These are phyloP conservation scores for Fusarium odoratissimum DNA, from an alignment of 2,329 filamentous ascomycete genomes.

Conservation along the genomic window DNA sequence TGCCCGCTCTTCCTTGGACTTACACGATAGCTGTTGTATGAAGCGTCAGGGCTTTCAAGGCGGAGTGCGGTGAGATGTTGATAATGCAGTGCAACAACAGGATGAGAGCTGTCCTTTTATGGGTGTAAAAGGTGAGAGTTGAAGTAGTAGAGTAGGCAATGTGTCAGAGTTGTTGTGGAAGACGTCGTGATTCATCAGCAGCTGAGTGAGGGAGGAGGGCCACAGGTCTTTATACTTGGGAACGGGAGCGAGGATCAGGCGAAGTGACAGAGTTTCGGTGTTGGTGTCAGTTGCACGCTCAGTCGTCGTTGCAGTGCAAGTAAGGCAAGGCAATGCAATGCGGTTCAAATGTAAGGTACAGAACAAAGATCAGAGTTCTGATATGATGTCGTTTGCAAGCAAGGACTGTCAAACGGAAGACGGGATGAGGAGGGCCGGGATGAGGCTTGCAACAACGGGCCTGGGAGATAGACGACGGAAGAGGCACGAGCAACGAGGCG, in stretches of 20 bases:
- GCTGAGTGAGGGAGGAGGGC: constrained; percentile 8
- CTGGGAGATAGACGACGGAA: constrained; percentile 41
- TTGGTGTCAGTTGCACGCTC: constrained; percentile 15
- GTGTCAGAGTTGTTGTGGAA: constrained; percentile 13
- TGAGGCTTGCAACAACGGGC: constrained; percentile 37
- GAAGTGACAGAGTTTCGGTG: constrained; percentile 2
- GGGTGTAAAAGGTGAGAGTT: constrained; percentile 2
- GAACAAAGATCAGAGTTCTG: constrained; percentile 15
- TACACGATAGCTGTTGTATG: constrained; percentile 17
- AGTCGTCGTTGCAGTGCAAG: constrained; percentile 18
- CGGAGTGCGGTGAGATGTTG: constrained; percentile 11
- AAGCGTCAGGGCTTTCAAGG: constrained; percentile 3
- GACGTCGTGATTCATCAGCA: constrained; percentile 4
- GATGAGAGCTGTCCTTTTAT: not conserved
- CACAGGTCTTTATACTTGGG: constrained; percentile 35
- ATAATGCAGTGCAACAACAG: constrained; percentile 5
- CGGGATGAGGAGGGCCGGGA: constrained; percentile 36
- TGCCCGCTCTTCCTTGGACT: constrained; percentile 19
- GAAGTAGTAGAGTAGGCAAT: constrained; percentile 4
- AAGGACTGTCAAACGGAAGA: constrained; percentile 34
- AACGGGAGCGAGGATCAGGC: constrained; percentile 7
- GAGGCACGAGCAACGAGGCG: constrained; percentile 41
- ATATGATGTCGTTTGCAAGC: constrained; percentile 40
- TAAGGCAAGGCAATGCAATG: constrained; percentile 4
- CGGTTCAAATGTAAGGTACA: constrained; percentile 6